Evolutionary conservation across 306 rosid species (phyloP).

Genomic region (Lupinus albus): DNA sequence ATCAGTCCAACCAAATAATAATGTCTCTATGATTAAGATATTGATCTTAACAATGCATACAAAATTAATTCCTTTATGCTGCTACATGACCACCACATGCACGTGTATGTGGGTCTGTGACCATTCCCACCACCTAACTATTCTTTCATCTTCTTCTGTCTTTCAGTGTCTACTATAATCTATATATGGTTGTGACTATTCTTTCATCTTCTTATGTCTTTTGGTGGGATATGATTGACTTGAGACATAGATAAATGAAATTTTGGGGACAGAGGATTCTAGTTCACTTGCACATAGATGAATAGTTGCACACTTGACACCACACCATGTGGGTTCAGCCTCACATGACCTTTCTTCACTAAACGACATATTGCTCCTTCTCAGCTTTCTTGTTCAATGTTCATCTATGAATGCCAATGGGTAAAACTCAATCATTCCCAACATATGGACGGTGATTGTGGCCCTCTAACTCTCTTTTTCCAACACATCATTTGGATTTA

Average conservation of each 20-base stretch:
- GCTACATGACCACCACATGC: conserved; percentile 57
- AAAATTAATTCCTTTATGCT: conserved; percentile 60
- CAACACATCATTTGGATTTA: conserved; percentile 5
- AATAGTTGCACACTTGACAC: background rate
- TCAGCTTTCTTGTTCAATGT: conserved; percentile 28
- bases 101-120: conserved; percentile 80
- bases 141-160: background rate
- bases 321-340: conserved; percentile 37
- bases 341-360: conserved; percentile 43
- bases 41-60: conserved; percentile 67
- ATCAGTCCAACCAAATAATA: conserved; percentile 64
- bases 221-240: no score
- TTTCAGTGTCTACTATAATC: conserved; percentile 28
- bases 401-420: conserved; percentile 32
- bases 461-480: conserved; percentile 14
- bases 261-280: no score
- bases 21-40: conserved; percentile 73
- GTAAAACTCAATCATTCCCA: conserved; percentile 40
- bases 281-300: background rate
- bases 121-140: conserved; percentile 38
- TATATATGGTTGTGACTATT: conserved; percentile 20
- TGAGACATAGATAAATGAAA: no score
- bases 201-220: no score
- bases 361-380: conserved; percentile 47
- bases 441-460: conserved; percentile 35